A percentile compares a stretch with the other conserved stretches of the same genome.
Conservation (phyloP, 1,284 basidiomycete genomes). For the Golubevia pallescens region DNA sequence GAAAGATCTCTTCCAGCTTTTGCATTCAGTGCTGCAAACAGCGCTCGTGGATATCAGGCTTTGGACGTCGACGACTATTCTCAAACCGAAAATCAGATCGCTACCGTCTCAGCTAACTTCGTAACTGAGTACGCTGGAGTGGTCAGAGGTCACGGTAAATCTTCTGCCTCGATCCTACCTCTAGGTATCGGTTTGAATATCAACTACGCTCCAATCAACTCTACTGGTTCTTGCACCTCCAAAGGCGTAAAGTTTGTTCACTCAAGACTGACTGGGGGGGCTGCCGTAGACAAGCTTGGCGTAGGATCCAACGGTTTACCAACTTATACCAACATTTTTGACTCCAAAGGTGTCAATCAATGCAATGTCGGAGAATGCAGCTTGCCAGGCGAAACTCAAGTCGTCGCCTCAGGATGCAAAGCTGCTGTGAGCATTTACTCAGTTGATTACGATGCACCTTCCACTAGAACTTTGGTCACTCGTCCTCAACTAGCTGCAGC, state of each 20-base stretch:
- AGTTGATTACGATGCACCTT: slow-evolving; percentile 49
- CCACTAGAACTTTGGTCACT: background rate
- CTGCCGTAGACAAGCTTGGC: slow-evolving; percentile 33
- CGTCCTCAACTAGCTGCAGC: background rate
- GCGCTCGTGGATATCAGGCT: slow-evolving; percentile 21
- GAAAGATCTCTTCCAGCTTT: slow-evolving; percentile 38
- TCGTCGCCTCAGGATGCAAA: slow-evolving; percentile 31
- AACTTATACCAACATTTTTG: slow-evolving; percentile 25
- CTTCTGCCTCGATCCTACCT: slow-evolving; percentile 26
- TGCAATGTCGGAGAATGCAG: slow-evolving; percentile 40
- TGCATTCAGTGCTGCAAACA: slow-evolving; percentile 41
- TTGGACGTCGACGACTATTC: slow-evolving; percentile 30
- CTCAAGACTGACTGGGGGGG: slow-evolving; percentile 43
- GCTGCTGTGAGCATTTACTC: slow-evolving; percentile 35
- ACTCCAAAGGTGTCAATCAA: slow-evolving; percentile 32
- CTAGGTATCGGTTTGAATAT: slow-evolving; percentile 40
- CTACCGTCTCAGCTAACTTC: slow-evolving; percentile 39
- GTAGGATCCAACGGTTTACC: slow-evolving; percentile 40
- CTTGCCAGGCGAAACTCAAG: slow-evolving; percentile 44
- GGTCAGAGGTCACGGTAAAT: slow-evolving; percentile 12
- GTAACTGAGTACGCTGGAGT: slow-evolving; percentile 30
- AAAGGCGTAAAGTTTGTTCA: slow-evolving; percentile 15
- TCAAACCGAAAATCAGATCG: slow-evolving; percentile 37
- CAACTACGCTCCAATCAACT: slow-evolving; percentile 37
- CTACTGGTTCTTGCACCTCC: slow-evolving; percentile 23